phyloP scores from a whole-genome alignment of 2,329 filamentous ascomycete genomes.

The Hypoxylon sp. region DNA sequence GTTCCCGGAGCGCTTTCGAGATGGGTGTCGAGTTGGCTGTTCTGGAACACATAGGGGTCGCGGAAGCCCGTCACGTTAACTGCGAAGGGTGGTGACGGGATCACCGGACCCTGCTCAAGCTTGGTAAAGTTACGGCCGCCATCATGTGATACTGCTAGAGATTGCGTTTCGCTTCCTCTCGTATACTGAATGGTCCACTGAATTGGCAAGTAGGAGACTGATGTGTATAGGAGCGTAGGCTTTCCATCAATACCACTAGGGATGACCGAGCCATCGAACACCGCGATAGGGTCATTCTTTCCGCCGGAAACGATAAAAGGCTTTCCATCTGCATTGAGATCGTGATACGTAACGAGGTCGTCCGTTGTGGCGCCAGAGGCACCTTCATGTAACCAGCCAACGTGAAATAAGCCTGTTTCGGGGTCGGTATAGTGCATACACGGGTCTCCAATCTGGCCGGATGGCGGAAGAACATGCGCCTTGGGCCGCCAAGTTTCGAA shows the following conservation, averaged over 20 bases:
- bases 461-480: slow-evolving; percentile 57
- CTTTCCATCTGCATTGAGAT: slow-evolving; percentile 56
- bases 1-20: slow-evolving; percentile 53
- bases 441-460: slow-evolving; percentile 59
- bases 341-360: slow-evolving; percentile 57
- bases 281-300: slow-evolving; percentile 57
- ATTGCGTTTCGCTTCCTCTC: slow-evolving; percentile 61
- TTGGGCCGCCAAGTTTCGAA: slow-evolving; percentile 54
- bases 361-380: slow-evolving; percentile 57
- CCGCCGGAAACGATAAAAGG: slow-evolving; percentile 51
- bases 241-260: slow-evolving; percentile 58
- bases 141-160: slow-evolving; percentile 56
- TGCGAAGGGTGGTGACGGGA: slow-evolving; percentile 56
- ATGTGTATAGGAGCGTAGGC: slow-evolving; percentile 61
- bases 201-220: slow-evolving; percentile 60
- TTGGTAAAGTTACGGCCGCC: slow-evolving; percentile 57
- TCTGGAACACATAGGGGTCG: slow-evolving; percentile 59
- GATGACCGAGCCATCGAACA: slow-evolving; percentile 62
- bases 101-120: slow-evolving; percentile 54
- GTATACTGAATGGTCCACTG: slow-evolving; percentile 61
- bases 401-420: slow-evolving; percentile 59
- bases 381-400: slow-evolving; percentile 58
- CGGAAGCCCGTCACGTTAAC: slow-evolving; percentile 59
- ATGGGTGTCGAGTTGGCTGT: slow-evolving; percentile 53
- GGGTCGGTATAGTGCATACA: slow-evolving; percentile 62